These are phyloP conservation scores for Coemansia sp. DNA, from an alignment of 192 early-diverging fungal genomes.

Conservation along the genomic window DNA sequence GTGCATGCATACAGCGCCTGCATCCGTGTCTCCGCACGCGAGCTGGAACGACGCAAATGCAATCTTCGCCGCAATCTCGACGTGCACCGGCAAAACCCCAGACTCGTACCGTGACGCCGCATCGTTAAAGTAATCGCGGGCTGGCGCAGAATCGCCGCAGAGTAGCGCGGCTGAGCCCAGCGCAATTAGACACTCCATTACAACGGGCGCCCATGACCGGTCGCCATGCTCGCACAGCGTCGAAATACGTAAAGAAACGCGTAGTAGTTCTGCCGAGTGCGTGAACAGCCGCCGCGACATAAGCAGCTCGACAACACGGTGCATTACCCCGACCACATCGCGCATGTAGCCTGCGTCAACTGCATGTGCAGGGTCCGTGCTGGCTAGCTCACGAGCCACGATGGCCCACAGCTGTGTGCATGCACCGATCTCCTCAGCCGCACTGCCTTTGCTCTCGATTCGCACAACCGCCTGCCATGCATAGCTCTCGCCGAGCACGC, in stretches of 20 bases:
- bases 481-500: constrained; percentile 26
- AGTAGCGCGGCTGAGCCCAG: constrained; percentile 22
- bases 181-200: constrained; percentile 27
- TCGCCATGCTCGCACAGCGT: constrained; percentile 16
- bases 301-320: constrained; percentile 18
- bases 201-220: constrained; percentile 14
- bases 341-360: constrained; percentile 22
- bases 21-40: constrained; percentile 14
- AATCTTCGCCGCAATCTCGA: constrained; percentile 23
- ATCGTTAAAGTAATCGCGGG: constrained; percentile 15
- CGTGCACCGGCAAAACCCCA: constrained; percentile 28
- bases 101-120: constrained; percentile 23
- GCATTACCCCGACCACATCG: constrained; percentile 16
- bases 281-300: constrained; percentile 36
- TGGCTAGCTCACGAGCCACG: not conserved
- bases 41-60: constrained; percentile 28
- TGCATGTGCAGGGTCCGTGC: not conserved
- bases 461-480: constrained; percentile 29
- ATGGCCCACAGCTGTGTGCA: constrained; percentile 18
- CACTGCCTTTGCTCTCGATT: constrained; percentile 8
- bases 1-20: constrained; percentile 10
- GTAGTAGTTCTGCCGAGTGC: constrained; percentile 4
- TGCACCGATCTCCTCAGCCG: not conserved
- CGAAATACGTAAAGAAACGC: constrained; percentile 1
- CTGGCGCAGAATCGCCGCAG: constrained; percentile 11